Conservation (phyloP, 495 filamentous ascomycete species). For the Talaromyces borbonicus region DNA sequence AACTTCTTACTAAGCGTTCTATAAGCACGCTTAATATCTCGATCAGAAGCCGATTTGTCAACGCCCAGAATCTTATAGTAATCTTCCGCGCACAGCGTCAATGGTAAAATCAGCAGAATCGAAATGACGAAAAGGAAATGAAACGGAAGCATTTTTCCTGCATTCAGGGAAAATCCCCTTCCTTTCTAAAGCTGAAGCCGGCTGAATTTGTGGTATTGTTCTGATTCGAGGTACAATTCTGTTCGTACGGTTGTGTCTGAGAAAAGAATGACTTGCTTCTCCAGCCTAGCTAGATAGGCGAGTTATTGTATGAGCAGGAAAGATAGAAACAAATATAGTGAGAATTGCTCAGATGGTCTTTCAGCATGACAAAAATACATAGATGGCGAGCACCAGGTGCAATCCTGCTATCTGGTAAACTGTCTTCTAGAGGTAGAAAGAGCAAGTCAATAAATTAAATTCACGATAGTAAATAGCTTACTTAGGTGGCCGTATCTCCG, state of each 20-base stretch:
- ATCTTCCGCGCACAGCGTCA: constrained; percentile 60
- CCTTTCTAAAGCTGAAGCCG: background rate
- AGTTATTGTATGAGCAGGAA: too few species aligned
- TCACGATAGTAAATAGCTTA: background rate
- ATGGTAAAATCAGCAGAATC: constrained; percentile 34
- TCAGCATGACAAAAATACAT: too few species aligned
- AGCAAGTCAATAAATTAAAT: background rate
- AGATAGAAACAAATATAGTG: too few species aligned
- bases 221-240: background rate
- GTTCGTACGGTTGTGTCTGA: too few species aligned
- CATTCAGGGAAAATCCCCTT: background rate
- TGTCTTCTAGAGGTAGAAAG: too few species aligned
- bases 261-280: too few species aligned
- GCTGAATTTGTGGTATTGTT: background rate
- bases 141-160: constrained; percentile 16
- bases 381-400: too few species aligned
- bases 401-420: too few species aligned
- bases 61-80: constrained; percentile 91
- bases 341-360: too few species aligned
- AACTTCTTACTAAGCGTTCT: constrained; percentile 87
- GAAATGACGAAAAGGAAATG: constrained; percentile 13
- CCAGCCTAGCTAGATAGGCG: too few species aligned
- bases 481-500: constrained; percentile 8
- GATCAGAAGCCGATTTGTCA: constrained; percentile 70
- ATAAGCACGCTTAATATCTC: constrained; percentile 95